Conservation (phyloP, 139 green algal species). For the Micromonas pusilla region DNA sequence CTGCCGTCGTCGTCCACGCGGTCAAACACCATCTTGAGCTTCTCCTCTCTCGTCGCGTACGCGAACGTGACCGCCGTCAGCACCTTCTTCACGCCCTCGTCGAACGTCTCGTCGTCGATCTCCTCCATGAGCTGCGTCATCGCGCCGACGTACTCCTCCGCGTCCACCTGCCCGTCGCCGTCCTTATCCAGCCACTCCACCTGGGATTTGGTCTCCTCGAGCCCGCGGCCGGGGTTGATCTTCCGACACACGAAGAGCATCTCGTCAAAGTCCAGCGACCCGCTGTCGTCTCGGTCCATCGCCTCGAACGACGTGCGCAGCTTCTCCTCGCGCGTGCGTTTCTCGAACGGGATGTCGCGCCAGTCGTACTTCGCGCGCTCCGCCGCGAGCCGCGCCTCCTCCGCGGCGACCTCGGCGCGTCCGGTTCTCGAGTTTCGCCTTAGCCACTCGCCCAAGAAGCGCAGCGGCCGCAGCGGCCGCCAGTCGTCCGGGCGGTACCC, state of each 20-base stretch:
- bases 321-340: neutral
- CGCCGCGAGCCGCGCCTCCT: neutral
- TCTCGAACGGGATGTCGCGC: too few species aligned
- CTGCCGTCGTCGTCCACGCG: neutral
- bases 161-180: neutral
- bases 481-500: neutral
- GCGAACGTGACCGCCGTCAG: too few species aligned
- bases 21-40: neutral
- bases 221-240: too few species aligned
- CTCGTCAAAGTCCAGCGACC: neutral
- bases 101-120: neutral
- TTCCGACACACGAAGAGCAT: neutral
- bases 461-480: neutral
- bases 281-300: neutral
- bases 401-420: neutral
- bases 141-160: neutral
- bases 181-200: too few species aligned
- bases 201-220: too few species aligned
- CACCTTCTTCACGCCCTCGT: neutral
- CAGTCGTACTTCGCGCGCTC: neutral
- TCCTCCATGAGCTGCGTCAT: neutral
- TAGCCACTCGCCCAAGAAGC: neutral
- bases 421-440: neutral
- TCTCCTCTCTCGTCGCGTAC: neutral
- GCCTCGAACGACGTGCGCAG: neutral